Evolutionary conservation across 164 flowering plant species (phyloP), one percentile per base, ranked within the genome.

Genomic region (Nymphaea thermarum): DNA sequence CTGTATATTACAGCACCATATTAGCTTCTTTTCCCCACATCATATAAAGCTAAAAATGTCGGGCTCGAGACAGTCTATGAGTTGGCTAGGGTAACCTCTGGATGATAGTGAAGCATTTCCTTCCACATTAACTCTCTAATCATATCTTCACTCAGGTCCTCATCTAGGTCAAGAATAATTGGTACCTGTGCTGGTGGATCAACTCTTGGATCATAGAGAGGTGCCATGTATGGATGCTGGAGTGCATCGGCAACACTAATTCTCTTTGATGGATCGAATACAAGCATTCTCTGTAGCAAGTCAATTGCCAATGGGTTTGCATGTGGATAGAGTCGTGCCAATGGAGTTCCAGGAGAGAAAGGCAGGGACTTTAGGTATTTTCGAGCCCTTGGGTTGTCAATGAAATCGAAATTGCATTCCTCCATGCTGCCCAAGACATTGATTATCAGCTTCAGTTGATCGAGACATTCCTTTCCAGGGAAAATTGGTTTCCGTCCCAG

Each of bases 71-170:
- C 12, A 12, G 55, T 47, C 55, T 47, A 47, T 7, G 12, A 47
- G 55, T 47, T 12, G 55, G 55, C 12, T 4, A 47, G 55, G 12
- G 55, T 44, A 25, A 72, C 86, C 77, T 90, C 93, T 3, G 96
- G 98, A 73, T 93, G 98, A 81, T 88, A 88, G 65, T 86, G 85
- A 63, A 87, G 81, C 76, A 90, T 90, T 76, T 93, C 98, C 55
- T 60, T 71, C 95, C 88, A 87, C 90, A 93, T 93, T 90, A 81
- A 77, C 74, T 93, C 96, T 73, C 96, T 81, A 65, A 92, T 92
- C 83, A 73, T 80, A 51, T 82, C 91, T 74, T 90, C 98, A 36
- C 82, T 83, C 4, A 87, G 60, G 66, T 87, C 86, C 79, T 90
- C 98, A 70, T 88, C 88, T 63, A 88, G 77, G 77, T 93, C 95